phyloP scores from a whole-genome alignment of 331 rosid genomes.

The Acacia pycnantha region DNA sequence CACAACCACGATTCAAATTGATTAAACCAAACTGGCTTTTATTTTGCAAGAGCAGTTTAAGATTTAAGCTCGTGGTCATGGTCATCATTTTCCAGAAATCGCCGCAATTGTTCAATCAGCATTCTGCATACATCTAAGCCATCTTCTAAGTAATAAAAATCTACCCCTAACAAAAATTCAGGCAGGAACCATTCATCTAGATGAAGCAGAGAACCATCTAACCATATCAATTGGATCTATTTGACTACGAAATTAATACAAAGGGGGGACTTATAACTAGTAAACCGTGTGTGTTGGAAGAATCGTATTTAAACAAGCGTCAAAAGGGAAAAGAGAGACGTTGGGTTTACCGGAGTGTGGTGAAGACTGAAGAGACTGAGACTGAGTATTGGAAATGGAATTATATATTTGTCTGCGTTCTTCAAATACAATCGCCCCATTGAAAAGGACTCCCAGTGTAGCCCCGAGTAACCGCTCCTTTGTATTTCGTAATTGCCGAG shows the following conservation, averaged over 20 bases:
- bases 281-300: not conserved
- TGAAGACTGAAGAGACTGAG: constrained; percentile 20
- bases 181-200: not conserved
- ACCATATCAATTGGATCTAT: not conserved
- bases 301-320: not conserved
- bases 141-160: not conserved
- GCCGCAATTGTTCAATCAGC: not conserved
- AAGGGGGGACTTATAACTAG: not conserved
- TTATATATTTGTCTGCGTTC: constrained; percentile 58
- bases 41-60: not conserved
- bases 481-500: not conserved
- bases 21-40: not conserved
- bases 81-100: not conserved
- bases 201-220: not conserved
- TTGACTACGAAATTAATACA: not conserved
- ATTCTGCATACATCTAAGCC: not conserved
- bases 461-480: constrained; percentile 75
- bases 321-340: not conserved
- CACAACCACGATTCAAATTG: no score
- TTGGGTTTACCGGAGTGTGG: constrained; percentile 44
- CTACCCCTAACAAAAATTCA: not conserved
- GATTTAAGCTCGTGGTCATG: not conserved
- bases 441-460: constrained; percentile 62
- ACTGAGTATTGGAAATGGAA: constrained; percentile 50
- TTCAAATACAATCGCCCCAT: constrained; percentile 59